Conservation (phyloP, 1,284 basidiomycete species). For the Leucoagaricus sp. region DNA sequence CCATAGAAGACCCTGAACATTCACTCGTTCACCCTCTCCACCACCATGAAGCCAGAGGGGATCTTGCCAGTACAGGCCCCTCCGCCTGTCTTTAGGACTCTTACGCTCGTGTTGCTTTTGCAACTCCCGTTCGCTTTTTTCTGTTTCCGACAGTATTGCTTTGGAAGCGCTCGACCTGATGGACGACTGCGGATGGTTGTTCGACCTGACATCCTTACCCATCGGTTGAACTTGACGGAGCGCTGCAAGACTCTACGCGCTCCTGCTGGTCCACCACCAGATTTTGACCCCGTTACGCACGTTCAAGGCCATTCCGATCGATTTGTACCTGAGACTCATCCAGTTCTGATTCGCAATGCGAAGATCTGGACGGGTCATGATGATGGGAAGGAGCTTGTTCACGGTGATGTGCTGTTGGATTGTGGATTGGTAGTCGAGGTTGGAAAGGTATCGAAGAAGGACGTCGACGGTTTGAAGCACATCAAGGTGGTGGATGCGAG, state of each 20-base stretch:
- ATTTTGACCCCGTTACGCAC: conserved; percentile 22
- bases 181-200: neutral
- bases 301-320: conserved; percentile 54
- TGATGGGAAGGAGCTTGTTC: conserved; percentile 67
- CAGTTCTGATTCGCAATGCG: conserved; percentile 71
- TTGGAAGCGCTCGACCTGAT: no score
- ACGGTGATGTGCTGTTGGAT: conserved; percentile 58
- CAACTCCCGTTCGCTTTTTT: no score
- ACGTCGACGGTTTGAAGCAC: no score
- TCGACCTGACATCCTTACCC: conserved; percentile 3
- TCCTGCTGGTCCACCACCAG: no score
- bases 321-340: conserved; percentile 57
- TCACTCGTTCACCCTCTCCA: no score
- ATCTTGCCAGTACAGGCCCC: no score
- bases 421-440: conserved; percentile 53
- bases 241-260: conserved; percentile 22
- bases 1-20: no score
- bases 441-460: conserved; percentile 38
- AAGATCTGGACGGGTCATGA: no score
- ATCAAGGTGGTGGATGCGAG: conserved; percentile 40
- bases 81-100: no score
- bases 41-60: no score
- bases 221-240: conserved; percentile 9
- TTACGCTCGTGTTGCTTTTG: no score
- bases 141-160: no score